Conservation (phyloP, 805 yeast species). For the Kodamaea laetipori region DNA sequence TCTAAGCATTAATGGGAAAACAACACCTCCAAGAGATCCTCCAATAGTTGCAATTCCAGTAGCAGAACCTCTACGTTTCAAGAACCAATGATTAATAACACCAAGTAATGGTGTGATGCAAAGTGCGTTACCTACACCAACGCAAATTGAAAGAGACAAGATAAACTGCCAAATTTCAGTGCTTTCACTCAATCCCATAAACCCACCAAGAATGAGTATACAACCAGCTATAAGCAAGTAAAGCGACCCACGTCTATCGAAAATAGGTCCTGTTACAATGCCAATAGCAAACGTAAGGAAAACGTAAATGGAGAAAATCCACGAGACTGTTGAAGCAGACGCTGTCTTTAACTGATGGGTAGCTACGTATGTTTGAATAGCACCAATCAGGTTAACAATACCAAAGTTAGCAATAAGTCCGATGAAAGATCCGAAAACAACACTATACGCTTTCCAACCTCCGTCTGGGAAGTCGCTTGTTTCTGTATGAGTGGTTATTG, state of each 20-base stretch:
- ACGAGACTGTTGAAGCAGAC: slow-evolving; percentile 34
- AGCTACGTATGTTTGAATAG: slow-evolving; percentile 41
- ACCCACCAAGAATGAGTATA: slow-evolving; percentile 20
- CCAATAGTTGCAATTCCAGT: slow-evolving; percentile 42
- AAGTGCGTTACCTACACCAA: slow-evolving; percentile 24
- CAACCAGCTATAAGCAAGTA: slow-evolving; percentile 19
- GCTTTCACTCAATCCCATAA: slow-evolving; percentile 22
- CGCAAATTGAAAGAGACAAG: slow-evolving; percentile 22
- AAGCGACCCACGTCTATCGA: slow-evolving; percentile 23
- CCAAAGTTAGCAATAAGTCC: slow-evolving; percentile 48
- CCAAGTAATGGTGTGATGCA: slow-evolving; percentile 26
- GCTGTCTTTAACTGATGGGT: slow-evolving; percentile 36
- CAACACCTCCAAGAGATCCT: slow-evolving; percentile 66
- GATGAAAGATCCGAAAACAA: slow-evolving; percentile 35
- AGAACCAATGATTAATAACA: slow-evolving; percentile 27
- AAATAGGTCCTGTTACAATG: slow-evolving; percentile 24
- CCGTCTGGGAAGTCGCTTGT: slow-evolving; percentile 23
- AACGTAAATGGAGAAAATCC: slow-evolving; percentile 43
- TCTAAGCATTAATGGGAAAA: slow-evolving; percentile 57
- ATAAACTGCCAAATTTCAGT: slow-evolving; percentile 23
- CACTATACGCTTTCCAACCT: slow-evolving; percentile 25
- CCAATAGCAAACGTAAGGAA: slow-evolving; percentile 32
- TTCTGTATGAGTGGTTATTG: neutral
- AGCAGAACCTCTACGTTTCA: slow-evolving; percentile 23
- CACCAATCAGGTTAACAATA: slow-evolving; percentile 39